phyloP scores from a whole-genome alignment of 345 rosid genomes.

The Moricandia arvensis region DNA sequence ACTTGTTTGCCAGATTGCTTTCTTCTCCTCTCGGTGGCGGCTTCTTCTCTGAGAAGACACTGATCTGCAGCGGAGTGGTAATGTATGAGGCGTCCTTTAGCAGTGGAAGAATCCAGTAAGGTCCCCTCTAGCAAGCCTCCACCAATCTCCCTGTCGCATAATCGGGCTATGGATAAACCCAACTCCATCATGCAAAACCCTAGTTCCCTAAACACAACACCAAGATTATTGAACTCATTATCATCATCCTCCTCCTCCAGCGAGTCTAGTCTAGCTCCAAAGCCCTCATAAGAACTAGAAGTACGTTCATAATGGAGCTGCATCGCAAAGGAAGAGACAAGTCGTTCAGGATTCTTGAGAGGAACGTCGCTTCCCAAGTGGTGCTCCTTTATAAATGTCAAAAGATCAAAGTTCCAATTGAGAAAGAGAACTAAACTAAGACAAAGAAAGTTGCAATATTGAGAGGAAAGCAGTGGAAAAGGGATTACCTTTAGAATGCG shows the following conservation, averaged over 20 bases:
- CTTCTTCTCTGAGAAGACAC: conserved; percentile 39
- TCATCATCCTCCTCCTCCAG: conserved; percentile 17
- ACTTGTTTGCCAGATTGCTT: conserved; percentile 35
- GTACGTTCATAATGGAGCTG: conserved; percentile 50
- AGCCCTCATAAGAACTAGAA: conserved; percentile 23
- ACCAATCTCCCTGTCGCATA: conserved; percentile 74
- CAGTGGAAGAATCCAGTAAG: conserved; percentile 69
- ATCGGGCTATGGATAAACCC: conserved; percentile 62
- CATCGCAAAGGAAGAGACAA: conserved; percentile 80
- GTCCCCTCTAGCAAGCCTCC: conserved; percentile 65
- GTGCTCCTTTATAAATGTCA: conserved; percentile 49
- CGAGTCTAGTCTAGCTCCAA: conserved; percentile 19
- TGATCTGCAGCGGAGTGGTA: conserved; percentile 71
- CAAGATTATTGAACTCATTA: conserved; percentile 52
- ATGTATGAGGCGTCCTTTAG: conserved; percentile 85
- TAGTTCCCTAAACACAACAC: conserved; percentile 52
- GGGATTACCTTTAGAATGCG: conserved; percentile 61
- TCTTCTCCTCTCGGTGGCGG: conserved; percentile 15
- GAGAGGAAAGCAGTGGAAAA: background rate
- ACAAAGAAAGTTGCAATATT: background rate
- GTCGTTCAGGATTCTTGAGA: conserved; percentile 71
- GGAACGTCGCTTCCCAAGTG: conserved; percentile 82
- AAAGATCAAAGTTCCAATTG: background rate
- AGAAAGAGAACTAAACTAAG: too few species aligned
- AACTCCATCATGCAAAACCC: conserved; percentile 80